Evolutionary conservation across 208 protist species (phyloP), one percentile per base, ranked within the genome.

Genomic region (Spongospora subterranea): DNA sequence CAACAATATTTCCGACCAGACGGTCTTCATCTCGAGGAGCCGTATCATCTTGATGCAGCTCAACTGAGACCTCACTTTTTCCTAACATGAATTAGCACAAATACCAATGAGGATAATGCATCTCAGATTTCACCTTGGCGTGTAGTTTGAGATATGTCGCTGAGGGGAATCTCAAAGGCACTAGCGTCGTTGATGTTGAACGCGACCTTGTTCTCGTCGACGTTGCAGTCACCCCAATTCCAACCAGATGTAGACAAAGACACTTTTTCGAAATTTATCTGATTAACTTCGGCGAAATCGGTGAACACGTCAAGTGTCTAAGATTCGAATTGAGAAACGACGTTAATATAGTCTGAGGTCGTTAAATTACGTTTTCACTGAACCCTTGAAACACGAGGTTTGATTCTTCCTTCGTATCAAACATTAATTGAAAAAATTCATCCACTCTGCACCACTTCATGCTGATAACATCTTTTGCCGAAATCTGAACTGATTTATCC

Each of bases 151-250:
- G 88, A 50, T 17, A 95, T 89, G 11, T 94, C 91, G 0, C 60
- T 88, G 0, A 94, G 88, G 50, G 94, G 93, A 35, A 95, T 88
- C 50, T 94, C 92, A 77, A 95, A 93, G 39, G 65, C 88, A 29
- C 50, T 46, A 0, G 89, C 77, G 39, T 91, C 53, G 45, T 90
- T 90, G 1, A 90, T 66, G 0, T 46, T 89, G 77, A 95, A 94
- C 53, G 60, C 24, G 24, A 95, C 39, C 0, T 66, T 46, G n/a
- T n/a, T 32, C 43, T 92, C 90, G 45, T 91, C 77, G 0, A 94
- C 91, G 35, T 53, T 77, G 20, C 88, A 65, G 0, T 92, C 71
- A 46, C 93, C 93, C 92, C 92, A 95, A 54, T 94, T 94, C 38
- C 64, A 89, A 32, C 94, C 94, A 46, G 91, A 92, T 0, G 88